Evolutionary conservation across 495 filamentous ascomycete species (phyloP).

Genomic region (Penicillium robsamsonii): DNA sequence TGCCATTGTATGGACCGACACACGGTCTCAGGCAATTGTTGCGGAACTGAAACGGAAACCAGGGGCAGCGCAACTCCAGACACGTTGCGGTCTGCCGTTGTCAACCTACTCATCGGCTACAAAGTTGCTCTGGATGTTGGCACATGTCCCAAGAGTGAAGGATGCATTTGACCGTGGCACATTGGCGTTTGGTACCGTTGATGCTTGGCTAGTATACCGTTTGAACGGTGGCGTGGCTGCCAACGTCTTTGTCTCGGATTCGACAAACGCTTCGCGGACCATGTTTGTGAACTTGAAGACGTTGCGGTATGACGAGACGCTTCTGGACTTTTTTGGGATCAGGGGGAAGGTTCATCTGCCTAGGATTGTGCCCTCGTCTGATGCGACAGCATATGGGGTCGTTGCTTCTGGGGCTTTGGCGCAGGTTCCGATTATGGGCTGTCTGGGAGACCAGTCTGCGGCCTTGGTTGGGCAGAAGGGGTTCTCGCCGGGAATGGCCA

Average conservation of each 20-base stretch:
- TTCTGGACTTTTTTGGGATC: conserved; percentile 81
- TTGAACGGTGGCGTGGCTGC: conserved; percentile 75
- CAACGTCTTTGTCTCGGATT: conserved; percentile 79
- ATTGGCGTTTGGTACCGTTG: conserved; percentile 87
- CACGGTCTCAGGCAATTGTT: conserved; percentile 74
- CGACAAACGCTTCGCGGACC: conserved; percentile 89
- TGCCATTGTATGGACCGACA: conserved; percentile 95
- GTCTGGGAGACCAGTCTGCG: conserved; percentile 89
- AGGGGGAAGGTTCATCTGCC: conserved; percentile 70
- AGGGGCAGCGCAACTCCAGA: conserved; percentile 62
- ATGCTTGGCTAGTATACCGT: conserved; percentile 88
- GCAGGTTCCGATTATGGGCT: conserved; percentile 75
- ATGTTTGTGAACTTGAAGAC: conserved; percentile 94
- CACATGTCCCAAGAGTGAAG: conserved; percentile 68
- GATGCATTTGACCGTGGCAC: conserved; percentile 75
- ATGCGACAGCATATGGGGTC: conserved; percentile 67
- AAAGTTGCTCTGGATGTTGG: conserved; percentile 84
- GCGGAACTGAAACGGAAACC: conserved; percentile 66
- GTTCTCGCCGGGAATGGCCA: conserved; percentile 83
- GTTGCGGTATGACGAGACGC: conserved; percentile 76
- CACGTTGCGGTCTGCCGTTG: conserved; percentile 82
- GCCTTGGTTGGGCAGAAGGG: conserved; percentile 91
- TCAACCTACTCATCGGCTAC: conserved; percentile 92
- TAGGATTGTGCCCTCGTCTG: conserved; percentile 82
- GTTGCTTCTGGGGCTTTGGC: conserved; percentile 63